Evolutionary conservation across 768 basidiomycete genomes (phyloP).

Genomic region (Holtermannia corniformis): DNA sequence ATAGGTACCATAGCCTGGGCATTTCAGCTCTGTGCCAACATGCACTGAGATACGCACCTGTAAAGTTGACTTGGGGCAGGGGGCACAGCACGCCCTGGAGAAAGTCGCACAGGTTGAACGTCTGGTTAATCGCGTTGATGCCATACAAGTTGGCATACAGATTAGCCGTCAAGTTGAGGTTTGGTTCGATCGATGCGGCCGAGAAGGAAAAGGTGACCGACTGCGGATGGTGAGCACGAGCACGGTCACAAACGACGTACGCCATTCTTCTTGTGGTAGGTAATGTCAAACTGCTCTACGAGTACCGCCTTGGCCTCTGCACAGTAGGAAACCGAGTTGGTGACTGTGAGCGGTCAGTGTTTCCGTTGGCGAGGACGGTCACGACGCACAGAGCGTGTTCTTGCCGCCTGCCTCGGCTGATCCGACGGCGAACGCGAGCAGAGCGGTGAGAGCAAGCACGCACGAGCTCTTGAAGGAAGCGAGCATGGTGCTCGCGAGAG

Average conservation of each 20-base stretch:
- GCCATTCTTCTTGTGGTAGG: constrained; percentile 32
- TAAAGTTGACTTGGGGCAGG: constrained; percentile 72
- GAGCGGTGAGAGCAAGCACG: too few relatives aligned
- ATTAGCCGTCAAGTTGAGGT: constrained; percentile 69
- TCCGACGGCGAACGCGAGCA: background rate
- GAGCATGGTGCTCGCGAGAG: too few relatives aligned
- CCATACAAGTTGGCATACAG: constrained; percentile 82
- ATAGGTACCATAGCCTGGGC: constrained; percentile 36
- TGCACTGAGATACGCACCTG: constrained; percentile 48
- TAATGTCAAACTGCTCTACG: constrained; percentile 34
- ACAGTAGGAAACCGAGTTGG: constrained; percentile 36
- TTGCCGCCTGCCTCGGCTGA: background rate
- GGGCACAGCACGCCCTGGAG: constrained; percentile 72
- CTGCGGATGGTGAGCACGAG: constrained; percentile 40
- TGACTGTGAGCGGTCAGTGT: constrained; percentile 3
- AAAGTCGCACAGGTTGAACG: constrained; percentile 74
- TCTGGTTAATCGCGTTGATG: constrained; percentile 66
- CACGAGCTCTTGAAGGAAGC: too few relatives aligned
- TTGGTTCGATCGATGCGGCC: constrained; percentile 61
- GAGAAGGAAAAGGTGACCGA: constrained; percentile 77
- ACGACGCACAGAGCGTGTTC: background rate
- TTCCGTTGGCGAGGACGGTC: background rate
- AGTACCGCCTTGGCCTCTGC: constrained; percentile 31
- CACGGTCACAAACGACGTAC: constrained; percentile 1
- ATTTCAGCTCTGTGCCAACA: background rate